A percentile compares a stretch with the other conserved stretches of the same genome.
Evolutionary conservation across 768 basidiomycete species (phyloP).

Genomic region (Hygrocybe coccinea): DNA sequence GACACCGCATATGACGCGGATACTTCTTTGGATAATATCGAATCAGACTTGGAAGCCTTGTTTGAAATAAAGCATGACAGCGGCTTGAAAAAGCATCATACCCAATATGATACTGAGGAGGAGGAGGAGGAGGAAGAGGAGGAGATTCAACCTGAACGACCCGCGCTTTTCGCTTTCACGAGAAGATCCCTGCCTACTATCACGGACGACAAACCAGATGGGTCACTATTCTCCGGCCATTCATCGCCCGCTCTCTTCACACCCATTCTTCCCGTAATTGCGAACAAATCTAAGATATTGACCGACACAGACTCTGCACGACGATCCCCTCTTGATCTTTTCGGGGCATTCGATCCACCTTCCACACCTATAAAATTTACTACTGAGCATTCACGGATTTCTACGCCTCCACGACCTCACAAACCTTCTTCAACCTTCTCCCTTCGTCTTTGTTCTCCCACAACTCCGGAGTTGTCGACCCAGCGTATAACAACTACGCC

Average conservation of each 20-base stretch:
- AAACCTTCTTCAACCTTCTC: conserved; percentile 28
- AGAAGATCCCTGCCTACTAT: not conserved
- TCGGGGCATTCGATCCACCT: conserved; percentile 13
- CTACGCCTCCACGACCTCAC: conserved; percentile 36
- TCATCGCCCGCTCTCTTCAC: conserved; percentile 3
- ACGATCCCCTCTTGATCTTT: not conserved
- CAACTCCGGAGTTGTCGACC: conserved; percentile 15
- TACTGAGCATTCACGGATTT: not conserved
- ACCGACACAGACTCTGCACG: not conserved
- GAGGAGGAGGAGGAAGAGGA: not conserved
- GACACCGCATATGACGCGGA: not conserved
- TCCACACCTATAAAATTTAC: conserved; percentile 26
- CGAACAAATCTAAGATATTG: not conserved
- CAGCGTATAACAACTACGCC: conserved; percentile 26
- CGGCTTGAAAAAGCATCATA: not conserved
- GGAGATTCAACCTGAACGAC: not conserved
- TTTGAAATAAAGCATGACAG: not conserved
- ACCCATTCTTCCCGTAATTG: not conserved
- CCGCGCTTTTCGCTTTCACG: conserved; percentile 5
- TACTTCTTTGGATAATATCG: not conserved
- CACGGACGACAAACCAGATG: not conserved
- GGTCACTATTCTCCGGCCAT: conserved; percentile 11
- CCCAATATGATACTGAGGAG: conserved; percentile 7
- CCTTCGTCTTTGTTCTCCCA: conserved; percentile 22
- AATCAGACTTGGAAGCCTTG: not conserved